These are phyloP conservation scores for Geotrichum cucujoidarum DNA, from an alignment of 1,139 yeast genomes.

Conservation along the genomic window DNA sequence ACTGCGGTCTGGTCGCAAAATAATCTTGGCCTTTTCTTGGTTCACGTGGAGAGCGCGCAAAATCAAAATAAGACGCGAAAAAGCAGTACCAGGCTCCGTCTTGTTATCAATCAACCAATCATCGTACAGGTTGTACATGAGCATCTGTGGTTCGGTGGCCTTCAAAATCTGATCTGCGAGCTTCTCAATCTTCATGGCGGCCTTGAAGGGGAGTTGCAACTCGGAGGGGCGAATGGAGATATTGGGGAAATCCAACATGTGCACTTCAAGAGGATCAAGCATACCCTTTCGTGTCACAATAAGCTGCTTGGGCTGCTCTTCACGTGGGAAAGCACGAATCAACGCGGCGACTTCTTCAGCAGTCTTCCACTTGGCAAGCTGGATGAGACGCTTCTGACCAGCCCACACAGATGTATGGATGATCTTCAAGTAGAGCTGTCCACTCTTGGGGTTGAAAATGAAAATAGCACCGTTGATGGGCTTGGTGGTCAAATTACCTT, in stretches of 20 bases:
- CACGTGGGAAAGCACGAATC: slow-evolving; percentile 80
- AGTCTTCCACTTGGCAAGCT: slow-evolving; percentile 94
- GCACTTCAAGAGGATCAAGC: slow-evolving; percentile 92
- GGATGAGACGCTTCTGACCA: slow-evolving; percentile 92
- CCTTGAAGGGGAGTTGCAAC: slow-evolving; percentile 80
- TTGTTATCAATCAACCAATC: slow-evolving; percentile 67
- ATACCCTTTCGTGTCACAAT: slow-evolving; percentile 88
- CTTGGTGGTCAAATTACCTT: slow-evolving; percentile 88
- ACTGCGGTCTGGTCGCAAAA: slow-evolving; percentile 69
- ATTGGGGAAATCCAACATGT: slow-evolving; percentile 94
- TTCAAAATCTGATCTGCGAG: slow-evolving; percentile 71
- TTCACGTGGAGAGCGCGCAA: slow-evolving; percentile 76
- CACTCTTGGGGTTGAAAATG: slow-evolving; percentile 77
- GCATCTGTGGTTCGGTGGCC: slow-evolving; percentile 93
- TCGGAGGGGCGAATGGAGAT: slow-evolving; percentile 87
- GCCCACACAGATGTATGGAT: slow-evolving; percentile 96
- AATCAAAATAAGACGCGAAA: slow-evolving; percentile 75
- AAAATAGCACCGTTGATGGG: slow-evolving; percentile 93
- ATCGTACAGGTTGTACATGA: slow-evolving; percentile 82
- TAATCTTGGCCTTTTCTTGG: slow-evolving; percentile 68
- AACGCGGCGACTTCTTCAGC: slow-evolving; percentile 97
- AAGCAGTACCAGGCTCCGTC: slow-evolving; percentile 83
- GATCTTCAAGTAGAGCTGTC: slow-evolving; percentile 74
- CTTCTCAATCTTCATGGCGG: slow-evolving; percentile 79
- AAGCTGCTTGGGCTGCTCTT: slow-evolving; percentile 91